phyloP scores from a whole-genome alignment of 2,329 filamentous ascomycete genomes.

The Penicillium nordicum region DNA sequence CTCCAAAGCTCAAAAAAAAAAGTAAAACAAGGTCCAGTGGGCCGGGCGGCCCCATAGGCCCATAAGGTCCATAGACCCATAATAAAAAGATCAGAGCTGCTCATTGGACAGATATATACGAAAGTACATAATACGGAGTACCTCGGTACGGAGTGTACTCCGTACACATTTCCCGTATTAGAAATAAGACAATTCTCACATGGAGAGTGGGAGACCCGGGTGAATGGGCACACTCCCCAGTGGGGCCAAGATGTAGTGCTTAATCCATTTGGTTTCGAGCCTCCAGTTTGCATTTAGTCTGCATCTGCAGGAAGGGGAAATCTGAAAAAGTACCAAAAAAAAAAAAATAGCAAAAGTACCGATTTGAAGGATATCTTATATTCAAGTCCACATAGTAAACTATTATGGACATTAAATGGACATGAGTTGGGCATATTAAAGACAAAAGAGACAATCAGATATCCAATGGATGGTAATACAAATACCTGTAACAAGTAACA shows the following conservation, averaged over 20 bases:
- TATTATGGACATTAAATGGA: too few relatives aligned
- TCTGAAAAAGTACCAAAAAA: background rate
- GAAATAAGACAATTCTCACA: constrained; percentile 2
- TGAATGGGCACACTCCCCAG: constrained; percentile 10
- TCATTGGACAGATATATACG: background rate
- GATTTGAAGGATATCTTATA: background rate
- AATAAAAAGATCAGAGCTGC: background rate
- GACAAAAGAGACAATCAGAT: background rate
- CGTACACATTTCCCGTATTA: background rate
- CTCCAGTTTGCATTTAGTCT: background rate
- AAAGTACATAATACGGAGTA: background rate
- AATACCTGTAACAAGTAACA: constrained; percentile 12
- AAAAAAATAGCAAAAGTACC: background rate
- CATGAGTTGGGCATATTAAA: background rate
- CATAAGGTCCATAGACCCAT: constrained; percentile 1
- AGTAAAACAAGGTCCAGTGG: constrained; percentile 5
- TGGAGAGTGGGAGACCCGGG: constrained; percentile 7
- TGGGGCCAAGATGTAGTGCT: constrained; percentile 33
- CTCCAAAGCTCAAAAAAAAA: background rate
- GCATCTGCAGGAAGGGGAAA: background rate
- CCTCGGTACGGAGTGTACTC: too few relatives aligned
- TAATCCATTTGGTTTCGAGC: constrained; percentile 22
- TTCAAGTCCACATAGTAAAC: background rate
- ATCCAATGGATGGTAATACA: background rate
- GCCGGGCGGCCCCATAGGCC: constrained; percentile 1